Evolutionary conservation across 371 early-diverging fungal genomes (phyloP), one percentile per base, ranked within the genome.

Genomic region (Capillidium rhysosporum): DNA sequence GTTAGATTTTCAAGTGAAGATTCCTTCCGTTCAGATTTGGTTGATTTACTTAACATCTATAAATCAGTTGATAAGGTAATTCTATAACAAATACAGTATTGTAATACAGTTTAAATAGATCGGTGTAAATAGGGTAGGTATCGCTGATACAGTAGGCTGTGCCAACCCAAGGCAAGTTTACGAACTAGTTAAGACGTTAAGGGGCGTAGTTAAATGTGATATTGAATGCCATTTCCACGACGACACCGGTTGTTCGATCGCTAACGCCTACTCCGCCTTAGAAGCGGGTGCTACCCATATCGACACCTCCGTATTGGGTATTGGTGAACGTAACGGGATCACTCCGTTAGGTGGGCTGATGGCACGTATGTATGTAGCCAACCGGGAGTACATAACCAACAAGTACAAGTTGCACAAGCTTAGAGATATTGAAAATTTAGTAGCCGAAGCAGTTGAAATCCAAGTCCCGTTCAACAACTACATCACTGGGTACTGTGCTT

Each of bases 161-260:
- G 96, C 96, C 45, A 86, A 86, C 64, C 93, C 96, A 54, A 84
- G 90, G 52, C 96, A 95, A 75, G 96, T 95, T 5, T 91, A 90
- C 57, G 93, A 95, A 55, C 79, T 95, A 34, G 92, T 95, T 57
- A 78, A 85, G 62, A 95, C 92, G 8, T 74, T 95, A 40, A 80
- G 96, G 57, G 75, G 82, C 44, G 89, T 92, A 28, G 91, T 95
- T 26, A 86, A 82, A 55, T 92, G 93, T 65, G 96, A 95, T 65
- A 95, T 95, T 56, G 96, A 92, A 69, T 87, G 89, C 67, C 96
- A 95, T 62, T 95, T 95, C 79, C 96, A 95, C 72, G 86, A 95
- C 65, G 96, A 95, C 64, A 95, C 96, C n/a, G 92, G 92, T 29
- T 95, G 96, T 66, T 90, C 93, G 39, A 91, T 93, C 59, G 93